Evolutionary conservation across 2,329 filamentous ascomycete genomes (phyloP), one percentile per base, ranked within the genome.

Genomic region (Penicillium psychrosexuale): DNA sequence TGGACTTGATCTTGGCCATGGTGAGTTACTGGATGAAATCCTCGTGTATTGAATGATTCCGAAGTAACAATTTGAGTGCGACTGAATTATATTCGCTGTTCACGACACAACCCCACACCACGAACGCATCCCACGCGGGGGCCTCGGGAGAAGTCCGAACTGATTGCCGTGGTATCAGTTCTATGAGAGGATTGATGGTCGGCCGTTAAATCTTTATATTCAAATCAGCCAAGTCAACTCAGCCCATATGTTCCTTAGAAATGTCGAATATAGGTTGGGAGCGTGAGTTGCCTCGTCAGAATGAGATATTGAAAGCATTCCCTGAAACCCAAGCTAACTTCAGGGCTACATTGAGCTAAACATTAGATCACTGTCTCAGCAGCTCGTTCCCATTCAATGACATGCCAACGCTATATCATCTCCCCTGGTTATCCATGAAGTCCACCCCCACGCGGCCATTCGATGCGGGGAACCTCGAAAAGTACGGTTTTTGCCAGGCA

Each of bases 1-100:
- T 84, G 8, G 68, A 79, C 55, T 80, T 78, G 63, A 89, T 89
- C 60, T 82, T 85, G 0, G 78, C 80, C 85, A 88, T 88, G 39
- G n/a, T 61, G 39, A 5, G 9, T 22, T 46, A 22, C 1, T 1
- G 13, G 28, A 46, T 42, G 3, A 31, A 33, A 1, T 5, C 22
- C 12, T 9, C 13, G 5, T 3, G 13, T n/a, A 40, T 36, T n/a
- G 22, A 22, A 17, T 33, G 9, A 30, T 13, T 3, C 22, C 9
- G 6, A 8, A 38, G 12, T 8, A 30, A 33, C 7, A 17, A 5
- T 40, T 24, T 4, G 8, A 11, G 24, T 33, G 12, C 6, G 15
- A n/a, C 12, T 24, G 44, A 9, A 11, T 31, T 43, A 55, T 61
- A 57, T 57, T 58, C 17, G 31, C 42, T 15, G 43, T 33, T 31